These are phyloP conservation scores for Capronia coronata DNA, from an alignment of 2,329 filamentous ascomycete genomes.

Conservation along the genomic window DNA sequence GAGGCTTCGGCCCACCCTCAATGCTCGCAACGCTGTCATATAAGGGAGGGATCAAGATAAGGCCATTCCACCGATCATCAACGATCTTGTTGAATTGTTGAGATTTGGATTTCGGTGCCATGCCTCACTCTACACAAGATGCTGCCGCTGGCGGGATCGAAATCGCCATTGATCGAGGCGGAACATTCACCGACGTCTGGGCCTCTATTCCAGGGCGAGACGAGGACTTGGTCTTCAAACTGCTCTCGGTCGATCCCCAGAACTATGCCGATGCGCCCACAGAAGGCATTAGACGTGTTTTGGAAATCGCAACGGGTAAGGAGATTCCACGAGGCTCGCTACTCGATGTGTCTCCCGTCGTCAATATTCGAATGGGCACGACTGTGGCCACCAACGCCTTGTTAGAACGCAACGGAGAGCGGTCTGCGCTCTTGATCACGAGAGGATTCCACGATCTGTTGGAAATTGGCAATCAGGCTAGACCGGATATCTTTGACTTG, in stretches of 20 bases:
- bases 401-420: constrained; percentile 81
- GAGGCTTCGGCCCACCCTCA: no score
- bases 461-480: constrained; percentile 81
- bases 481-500: constrained; percentile 84
- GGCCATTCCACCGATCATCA: no score
- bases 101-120: no score
- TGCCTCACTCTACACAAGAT: no score
- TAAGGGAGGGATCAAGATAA: no score
- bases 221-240: constrained; percentile 37
- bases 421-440: constrained; percentile 78
- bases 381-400: constrained; percentile 85
- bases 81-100: no score
- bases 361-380: constrained; percentile 60
- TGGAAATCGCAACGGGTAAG: constrained; percentile 36
- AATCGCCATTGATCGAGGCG: constrained; percentile 33
- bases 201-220: constrained; percentile 34
- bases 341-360: not conserved
- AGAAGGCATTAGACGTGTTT: constrained; percentile 74
- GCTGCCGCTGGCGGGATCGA: constrained; percentile 6
- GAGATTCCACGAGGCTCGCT: constrained; percentile 31
- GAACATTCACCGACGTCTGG: constrained; percentile 38
- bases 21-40: no score
- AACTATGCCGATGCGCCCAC: constrained; percentile 52
- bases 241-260: constrained; percentile 37
- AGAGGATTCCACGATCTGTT: constrained; percentile 81